Conservation (phyloP, 2,329 filamentous ascomycete genomes). For the Monosporascus sp. region DNA sequence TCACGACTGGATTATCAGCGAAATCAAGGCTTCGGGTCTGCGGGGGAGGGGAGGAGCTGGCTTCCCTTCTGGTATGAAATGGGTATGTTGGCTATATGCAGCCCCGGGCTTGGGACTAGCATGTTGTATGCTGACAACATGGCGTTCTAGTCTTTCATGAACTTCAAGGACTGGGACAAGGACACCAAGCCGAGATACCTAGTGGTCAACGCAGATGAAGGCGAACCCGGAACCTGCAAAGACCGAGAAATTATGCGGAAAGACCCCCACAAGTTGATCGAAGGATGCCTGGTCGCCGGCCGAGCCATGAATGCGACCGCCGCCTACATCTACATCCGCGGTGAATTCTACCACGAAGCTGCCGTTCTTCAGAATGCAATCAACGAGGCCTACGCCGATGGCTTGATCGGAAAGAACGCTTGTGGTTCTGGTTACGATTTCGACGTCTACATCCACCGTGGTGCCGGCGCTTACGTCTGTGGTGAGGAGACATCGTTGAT, state of each 20-base stretch:
- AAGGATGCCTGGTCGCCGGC: slow-evolving; percentile 92
- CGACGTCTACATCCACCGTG: slow-evolving; percentile 93
- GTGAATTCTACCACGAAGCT: slow-evolving; percentile 96
- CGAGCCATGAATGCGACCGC: slow-evolving; percentile 98
- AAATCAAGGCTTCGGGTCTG: slow-evolving; percentile 94
- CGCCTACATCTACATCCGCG: slow-evolving; percentile 98
- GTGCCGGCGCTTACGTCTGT: slow-evolving; percentile 95
- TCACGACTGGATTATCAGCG: slow-evolving; percentile 97
- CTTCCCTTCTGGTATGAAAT: slow-evolving; percentile 98
- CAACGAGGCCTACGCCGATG: slow-evolving; percentile 93
- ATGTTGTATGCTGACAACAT: slow-evolving; percentile 7
- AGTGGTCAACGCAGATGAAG: slow-evolving; percentile 97
- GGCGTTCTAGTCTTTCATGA: slow-evolving; percentile 84
- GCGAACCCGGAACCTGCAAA: slow-evolving; percentile 98
- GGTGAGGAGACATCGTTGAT: slow-evolving; percentile 98
- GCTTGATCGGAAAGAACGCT: slow-evolving; percentile 96
- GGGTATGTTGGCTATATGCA: slow-evolving; percentile 51
- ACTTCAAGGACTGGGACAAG: slow-evolving; percentile 99
- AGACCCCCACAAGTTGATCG: slow-evolving; percentile 97
- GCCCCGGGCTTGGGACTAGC: no score
- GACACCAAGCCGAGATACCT: slow-evolving; percentile 93
- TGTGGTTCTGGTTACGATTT: slow-evolving; percentile 97
- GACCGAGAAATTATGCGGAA: slow-evolving; percentile 99
- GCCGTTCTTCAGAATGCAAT: slow-evolving; percentile 91
- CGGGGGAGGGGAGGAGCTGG: slow-evolving; percentile 95